A percentile compares a stretch with the other conserved stretches of the same genome.
Evolutionary conservation across 495 filamentous ascomycete genomes (phyloP).

Genomic region (Astrothelium macrocarpum): DNA sequence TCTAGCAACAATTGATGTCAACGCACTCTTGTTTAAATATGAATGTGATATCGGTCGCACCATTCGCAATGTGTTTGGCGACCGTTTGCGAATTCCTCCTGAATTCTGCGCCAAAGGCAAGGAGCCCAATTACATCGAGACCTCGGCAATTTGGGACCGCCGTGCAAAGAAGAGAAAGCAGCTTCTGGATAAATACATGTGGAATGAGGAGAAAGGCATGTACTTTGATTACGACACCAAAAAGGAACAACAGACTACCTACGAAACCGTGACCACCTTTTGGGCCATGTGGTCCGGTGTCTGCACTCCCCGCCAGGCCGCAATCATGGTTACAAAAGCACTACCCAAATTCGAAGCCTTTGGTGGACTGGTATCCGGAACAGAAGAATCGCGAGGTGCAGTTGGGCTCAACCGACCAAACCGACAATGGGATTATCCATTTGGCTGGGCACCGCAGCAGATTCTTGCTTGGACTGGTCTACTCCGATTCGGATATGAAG

Average conservation of each 20-base stretch:
- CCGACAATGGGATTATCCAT: constrained; percentile 96
- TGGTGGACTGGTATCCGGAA: constrained; percentile 84
- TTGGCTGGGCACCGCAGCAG: constrained; percentile 97
- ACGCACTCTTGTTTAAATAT: constrained; percentile 90
- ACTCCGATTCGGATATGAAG: constrained; percentile 78
- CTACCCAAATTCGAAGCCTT: constrained; percentile 77
- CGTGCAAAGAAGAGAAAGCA: constrained; percentile 68
- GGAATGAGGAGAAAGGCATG: constrained; percentile 85
- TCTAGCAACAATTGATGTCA: constrained; percentile 87
- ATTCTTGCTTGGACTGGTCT: constrained; percentile 94
- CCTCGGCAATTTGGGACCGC: constrained; percentile 80
- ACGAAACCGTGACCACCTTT: constrained; percentile 85
- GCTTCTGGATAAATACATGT: constrained; percentile 78
- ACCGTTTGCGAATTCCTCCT: constrained; percentile 63
- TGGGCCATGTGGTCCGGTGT: constrained; percentile 96
- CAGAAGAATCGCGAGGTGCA: constrained; percentile 70
- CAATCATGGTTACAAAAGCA: constrained; percentile 60
- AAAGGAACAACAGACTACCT: constrained; percentile 62
- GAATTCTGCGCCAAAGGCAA: constrained; percentile 60
- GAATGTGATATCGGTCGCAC: constrained; percentile 80
- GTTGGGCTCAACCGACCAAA: constrained; percentile 78
- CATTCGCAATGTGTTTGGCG: constrained; percentile 72
- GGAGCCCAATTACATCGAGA: constrained; percentile 54
- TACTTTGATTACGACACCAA: constrained; percentile 93
- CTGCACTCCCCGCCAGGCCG: constrained; percentile 68